These are phyloP conservation scores for Arxiozyma bovina DNA, from an alignment of 1,139 yeast species.

Conservation along the genomic window DNA sequence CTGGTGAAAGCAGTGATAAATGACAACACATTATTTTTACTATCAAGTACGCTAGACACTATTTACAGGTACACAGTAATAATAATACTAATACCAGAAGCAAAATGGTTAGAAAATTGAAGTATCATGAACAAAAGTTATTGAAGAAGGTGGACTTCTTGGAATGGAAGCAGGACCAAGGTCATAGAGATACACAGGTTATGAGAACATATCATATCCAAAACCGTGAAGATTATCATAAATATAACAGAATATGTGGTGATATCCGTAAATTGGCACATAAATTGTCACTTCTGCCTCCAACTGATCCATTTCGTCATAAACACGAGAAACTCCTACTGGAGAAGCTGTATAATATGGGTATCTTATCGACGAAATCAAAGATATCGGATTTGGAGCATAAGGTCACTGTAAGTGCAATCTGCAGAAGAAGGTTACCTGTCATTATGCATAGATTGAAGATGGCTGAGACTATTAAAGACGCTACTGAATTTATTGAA, in stretches of 20 bases:
- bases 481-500: slow-evolving; percentile 86
- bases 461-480: slow-evolving; percentile 85
- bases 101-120: slow-evolving; percentile 79
- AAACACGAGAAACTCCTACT: slow-evolving; percentile 80
- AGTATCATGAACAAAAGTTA: slow-evolving; percentile 91
- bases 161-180: slow-evolving; percentile 95
- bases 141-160: slow-evolving; percentile 93
- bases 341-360: slow-evolving; percentile 84
- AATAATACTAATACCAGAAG: background rate
- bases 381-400: slow-evolving; percentile 91
- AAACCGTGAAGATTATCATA: slow-evolving; percentile 90
- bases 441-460: slow-evolving; percentile 91
- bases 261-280: slow-evolving; percentile 80
- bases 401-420: slow-evolving; percentile 81
- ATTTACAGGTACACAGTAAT: background rate
- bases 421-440: slow-evolving; percentile 86
- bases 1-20: background rate
- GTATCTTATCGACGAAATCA: slow-evolving; percentile 72
- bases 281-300: slow-evolving; percentile 71
- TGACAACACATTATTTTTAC: background rate
- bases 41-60: background rate
- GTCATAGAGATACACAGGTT: slow-evolving; percentile 90
- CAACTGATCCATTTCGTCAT: slow-evolving; percentile 75
- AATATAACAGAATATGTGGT: slow-evolving; percentile 88
- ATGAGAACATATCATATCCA: slow-evolving; percentile 92